phyloP scores from a whole-genome alignment of 192 early-diverging fungal species.

The Entomortierella lignicola region DNA sequence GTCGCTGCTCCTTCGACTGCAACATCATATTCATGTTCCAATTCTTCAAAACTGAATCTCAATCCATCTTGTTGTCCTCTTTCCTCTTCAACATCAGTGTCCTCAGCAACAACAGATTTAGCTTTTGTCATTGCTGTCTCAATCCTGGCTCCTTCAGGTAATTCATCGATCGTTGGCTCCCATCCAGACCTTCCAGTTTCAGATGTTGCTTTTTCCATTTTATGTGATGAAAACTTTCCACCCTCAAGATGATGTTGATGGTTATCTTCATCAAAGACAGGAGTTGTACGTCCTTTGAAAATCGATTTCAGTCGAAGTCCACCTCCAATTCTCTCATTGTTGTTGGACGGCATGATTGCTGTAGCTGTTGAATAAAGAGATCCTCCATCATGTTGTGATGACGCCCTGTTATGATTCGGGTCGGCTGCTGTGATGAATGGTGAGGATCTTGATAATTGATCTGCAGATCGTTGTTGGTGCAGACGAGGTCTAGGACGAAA shows the following conservation, averaged over 20 bases:
- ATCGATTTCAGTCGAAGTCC: too few species aligned
- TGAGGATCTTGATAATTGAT: conserved; percentile 20
- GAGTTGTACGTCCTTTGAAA: too few species aligned
- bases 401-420: neutral
- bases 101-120: neutral
- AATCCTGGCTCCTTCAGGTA: too few species aligned
- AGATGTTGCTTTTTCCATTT: too few species aligned
- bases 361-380: conserved; percentile 13
- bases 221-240: too few species aligned
- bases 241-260: too few species aligned
- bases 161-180: too few species aligned
- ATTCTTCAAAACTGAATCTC: neutral
- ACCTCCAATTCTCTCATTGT: neutral
- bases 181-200: too few species aligned
- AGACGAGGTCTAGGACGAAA: conserved; percentile 30
- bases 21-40: neutral
- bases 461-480: conserved; percentile 37
- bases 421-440: neutral
- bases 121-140: too few species aligned
- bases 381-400: too few species aligned
- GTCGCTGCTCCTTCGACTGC: neutral
- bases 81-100: neutral
- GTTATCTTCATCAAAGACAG: too few species aligned
- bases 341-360: neutral
- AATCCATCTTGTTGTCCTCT: neutral